Conservation (phyloP, 306 rosid genomes). For the Astragalus glycyphyllos region DNA sequence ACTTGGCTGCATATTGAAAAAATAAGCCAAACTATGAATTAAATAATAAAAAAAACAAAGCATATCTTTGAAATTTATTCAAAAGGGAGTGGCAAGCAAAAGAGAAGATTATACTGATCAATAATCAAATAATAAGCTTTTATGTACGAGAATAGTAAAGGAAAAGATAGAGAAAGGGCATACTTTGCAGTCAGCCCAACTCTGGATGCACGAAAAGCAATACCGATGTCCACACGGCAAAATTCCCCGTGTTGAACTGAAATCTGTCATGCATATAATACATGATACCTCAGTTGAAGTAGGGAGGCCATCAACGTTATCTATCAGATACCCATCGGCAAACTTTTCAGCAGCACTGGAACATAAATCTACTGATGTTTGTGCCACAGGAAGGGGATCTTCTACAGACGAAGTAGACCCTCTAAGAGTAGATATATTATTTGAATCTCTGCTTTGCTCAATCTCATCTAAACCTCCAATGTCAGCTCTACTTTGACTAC, state of each 20-base stretch:
- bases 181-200: slow-evolving; percentile 81
- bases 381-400: slow-evolving; percentile 42
- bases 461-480: slow-evolving; percentile 46
- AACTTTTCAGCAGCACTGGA: slow-evolving; percentile 45
- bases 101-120: slow-evolving; percentile 15
- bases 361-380: slow-evolving; percentile 50
- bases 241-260: slow-evolving; percentile 75
- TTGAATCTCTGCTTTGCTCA: slow-evolving; percentile 44
- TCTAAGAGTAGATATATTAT: slow-evolving; percentile 21
- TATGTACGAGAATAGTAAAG: neutral
- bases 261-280: slow-evolving; percentile 85
- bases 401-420: slow-evolving; percentile 42
- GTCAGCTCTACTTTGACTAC: slow-evolving; percentile 37
- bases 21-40: slow-evolving; percentile 19
- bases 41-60: neutral
- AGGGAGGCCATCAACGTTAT: slow-evolving; percentile 44
- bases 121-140: slow-evolving; percentile 18
- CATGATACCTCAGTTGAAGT: slow-evolving; percentile 72
- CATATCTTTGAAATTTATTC: neutral
- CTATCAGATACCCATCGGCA: slow-evolving; percentile 38
- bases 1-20: neutral
- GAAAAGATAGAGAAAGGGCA: slow-evolving; percentile 28
- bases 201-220: slow-evolving; percentile 82
- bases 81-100: slow-evolving; percentile 27
- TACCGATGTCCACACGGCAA: slow-evolving; percentile 90